Evolutionary conservation across 805 yeast species (phyloP).

Genomic region (Tetrapisispora taiwanensis): DNA sequence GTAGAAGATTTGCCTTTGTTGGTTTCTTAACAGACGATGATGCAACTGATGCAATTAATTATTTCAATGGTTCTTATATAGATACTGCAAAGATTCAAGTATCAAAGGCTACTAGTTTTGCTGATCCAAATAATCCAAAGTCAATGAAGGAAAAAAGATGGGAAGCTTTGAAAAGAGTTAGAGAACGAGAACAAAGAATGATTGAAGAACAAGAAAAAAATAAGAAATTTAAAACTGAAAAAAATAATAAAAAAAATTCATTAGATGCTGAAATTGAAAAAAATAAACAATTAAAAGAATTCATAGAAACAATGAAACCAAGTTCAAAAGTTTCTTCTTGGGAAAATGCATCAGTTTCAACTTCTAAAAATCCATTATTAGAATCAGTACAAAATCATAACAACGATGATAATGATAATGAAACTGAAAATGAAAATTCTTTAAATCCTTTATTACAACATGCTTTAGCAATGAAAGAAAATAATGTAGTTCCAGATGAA

Average conservation of each 20-base stretch:
- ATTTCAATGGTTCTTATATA: conserved; percentile 67
- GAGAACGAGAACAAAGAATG: conserved; percentile 39
- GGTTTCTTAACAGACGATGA: conserved; percentile 70
- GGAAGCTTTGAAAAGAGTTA: conserved; percentile 39
- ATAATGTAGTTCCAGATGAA: conserved; percentile 24
- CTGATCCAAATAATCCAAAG: conserved; percentile 71
- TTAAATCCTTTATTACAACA: conserved; percentile 31
- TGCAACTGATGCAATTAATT: conserved; percentile 69
- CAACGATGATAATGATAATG: conserved; percentile 21
- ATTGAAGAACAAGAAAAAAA: conserved; percentile 28
- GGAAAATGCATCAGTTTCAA: conserved; percentile 33
- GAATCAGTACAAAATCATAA: conserved; percentile 22
- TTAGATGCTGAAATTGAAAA: conserved; percentile 53
- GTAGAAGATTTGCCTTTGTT: conserved; percentile 86
- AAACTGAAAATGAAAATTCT: conserved; percentile 24
- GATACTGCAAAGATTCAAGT: conserved; percentile 78
- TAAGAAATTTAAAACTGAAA: conserved; percentile 29
- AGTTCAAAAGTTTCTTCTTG: conserved; percentile 60
- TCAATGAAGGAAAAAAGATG: conserved; percentile 46
- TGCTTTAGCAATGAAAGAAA: conserved; percentile 30
- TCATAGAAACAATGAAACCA: conserved; percentile 74
- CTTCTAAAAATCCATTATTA: conserved; percentile 5
- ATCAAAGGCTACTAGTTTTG: conserved; percentile 71
- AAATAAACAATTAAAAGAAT: conserved; percentile 68
- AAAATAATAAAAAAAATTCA: conserved; percentile 18